These are phyloP conservation scores for Exophiala xenobiotica DNA, from an alignment of 2,329 filamentous ascomycete species.

Conservation along the genomic window DNA sequence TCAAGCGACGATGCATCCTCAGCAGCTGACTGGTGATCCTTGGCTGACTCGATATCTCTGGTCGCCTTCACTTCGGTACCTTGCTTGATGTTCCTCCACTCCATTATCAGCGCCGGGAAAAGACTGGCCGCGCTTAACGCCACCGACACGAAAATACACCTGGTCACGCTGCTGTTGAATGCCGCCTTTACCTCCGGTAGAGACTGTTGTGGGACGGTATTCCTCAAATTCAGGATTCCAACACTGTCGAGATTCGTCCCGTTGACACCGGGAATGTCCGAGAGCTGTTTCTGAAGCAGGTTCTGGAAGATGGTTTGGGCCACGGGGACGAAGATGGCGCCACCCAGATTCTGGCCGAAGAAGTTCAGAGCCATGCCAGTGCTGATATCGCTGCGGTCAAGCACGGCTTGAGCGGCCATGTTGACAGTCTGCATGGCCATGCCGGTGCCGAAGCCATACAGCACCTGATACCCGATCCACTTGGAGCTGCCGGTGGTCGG, in stretches of 20 bases:
- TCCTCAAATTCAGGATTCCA: not conserved
- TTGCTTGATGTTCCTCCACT: conserved; percentile 4
- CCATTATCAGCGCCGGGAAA: not conserved
- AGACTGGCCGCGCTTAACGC: not conserved
- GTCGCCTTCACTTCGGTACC: not conserved
- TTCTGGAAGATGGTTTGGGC: conserved; percentile 24
- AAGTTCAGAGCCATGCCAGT: conserved; percentile 20
- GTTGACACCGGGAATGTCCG: conserved; percentile 8
- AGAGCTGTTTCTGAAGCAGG: conserved; percentile 12
- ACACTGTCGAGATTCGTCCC: not conserved
- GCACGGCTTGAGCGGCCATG: conserved; percentile 27
- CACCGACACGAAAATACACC: not conserved
- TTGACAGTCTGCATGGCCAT: conserved; percentile 27
- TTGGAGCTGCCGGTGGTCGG: conserved; percentile 1
- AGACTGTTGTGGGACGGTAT: not conserved
- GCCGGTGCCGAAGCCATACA: conserved; percentile 34
- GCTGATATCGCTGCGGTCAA: conserved; percentile 28
- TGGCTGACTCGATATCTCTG: not conserved
- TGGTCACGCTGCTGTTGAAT: conserved; percentile 3
- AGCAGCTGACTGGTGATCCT: not conserved
- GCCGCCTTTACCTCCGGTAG: not conserved
- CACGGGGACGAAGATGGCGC: conserved; percentile 23
- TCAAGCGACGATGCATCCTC: not conserved
- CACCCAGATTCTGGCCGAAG: conserved; percentile 17
- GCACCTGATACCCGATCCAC: conserved; percentile 36